phyloP scores from a whole-genome alignment of 371 early-diverging fungal species.

The Zychaea mexicana region DNA sequence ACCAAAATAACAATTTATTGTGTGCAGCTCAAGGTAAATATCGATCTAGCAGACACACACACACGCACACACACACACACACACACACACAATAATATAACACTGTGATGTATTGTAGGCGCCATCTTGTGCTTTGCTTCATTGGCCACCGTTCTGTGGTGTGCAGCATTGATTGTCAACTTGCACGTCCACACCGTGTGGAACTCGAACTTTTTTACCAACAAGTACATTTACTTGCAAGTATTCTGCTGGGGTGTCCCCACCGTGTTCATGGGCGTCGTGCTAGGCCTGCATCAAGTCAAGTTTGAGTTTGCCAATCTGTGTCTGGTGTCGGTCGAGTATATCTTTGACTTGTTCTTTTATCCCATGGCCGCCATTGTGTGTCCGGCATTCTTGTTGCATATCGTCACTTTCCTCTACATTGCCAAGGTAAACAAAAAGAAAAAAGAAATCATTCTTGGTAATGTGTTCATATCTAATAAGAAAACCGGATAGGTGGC shows the following conservation, averaged over 20 bases:
- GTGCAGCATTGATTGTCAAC: slow-evolving; percentile 62
- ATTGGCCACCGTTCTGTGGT: slow-evolving; percentile 63
- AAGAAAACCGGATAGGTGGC: slow-evolving; percentile 43
- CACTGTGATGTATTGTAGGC: slow-evolving; percentile 29
- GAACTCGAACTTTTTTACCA: slow-evolving; percentile 60
- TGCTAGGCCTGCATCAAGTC: slow-evolving; percentile 50
- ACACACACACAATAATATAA: too few relatives aligned
- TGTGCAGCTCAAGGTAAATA: slow-evolving; percentile 64
- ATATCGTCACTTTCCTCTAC: slow-evolving; percentile 63
- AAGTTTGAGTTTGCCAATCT: slow-evolving; percentile 64
- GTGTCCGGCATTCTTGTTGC: slow-evolving; percentile 58
- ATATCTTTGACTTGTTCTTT: slow-evolving; percentile 60
- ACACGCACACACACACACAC: too few relatives aligned
- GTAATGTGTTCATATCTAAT: not conserved
- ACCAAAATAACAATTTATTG: slow-evolving; percentile 58
- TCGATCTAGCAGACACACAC: not conserved
- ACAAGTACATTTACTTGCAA: slow-evolving; percentile 53
- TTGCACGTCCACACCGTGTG: slow-evolving; percentile 72
- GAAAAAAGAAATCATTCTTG: not conserved
- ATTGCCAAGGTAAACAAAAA: slow-evolving; percentile 46
- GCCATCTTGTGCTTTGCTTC: slow-evolving; percentile 60
- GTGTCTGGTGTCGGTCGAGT: slow-evolving; percentile 55
- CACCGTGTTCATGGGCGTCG: slow-evolving; percentile 46
- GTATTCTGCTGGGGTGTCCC: slow-evolving; percentile 68
- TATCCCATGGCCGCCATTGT: slow-evolving; percentile 63